Base-by-base conservation (phyloP, 257 asterid species). In the Avicennia marina region DNA sequence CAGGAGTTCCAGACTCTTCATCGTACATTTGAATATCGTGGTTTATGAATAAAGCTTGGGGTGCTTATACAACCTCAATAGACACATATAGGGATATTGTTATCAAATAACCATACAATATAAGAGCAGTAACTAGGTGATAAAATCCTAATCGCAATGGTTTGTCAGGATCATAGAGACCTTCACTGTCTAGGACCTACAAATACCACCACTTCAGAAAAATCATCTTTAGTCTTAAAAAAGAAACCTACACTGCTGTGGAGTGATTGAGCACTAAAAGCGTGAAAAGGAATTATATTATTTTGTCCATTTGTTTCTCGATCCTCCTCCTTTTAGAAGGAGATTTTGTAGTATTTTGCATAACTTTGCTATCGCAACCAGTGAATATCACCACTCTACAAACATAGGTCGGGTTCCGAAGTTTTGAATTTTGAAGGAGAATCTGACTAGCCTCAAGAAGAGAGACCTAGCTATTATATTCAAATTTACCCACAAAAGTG, bases 51-150 rank as follows among this genome's bases (percentile, higher is more conserved):
- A 77, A 64, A 18, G 98, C 96, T 71, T 90, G 98, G 52, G 87
- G 85, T 73, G 87, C 95, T 78, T 90, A 87, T 25, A 90, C 98
- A 36, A 87, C 81, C 75, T 90, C 98, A 62, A 87, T 87, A 7
- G 98, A 90, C 57, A 90, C 96, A 57, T 90, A 90, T 9, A 90
- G 96, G 55, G 98, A 90, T 65, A 90, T 90, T 8, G 98, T 96
- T 62, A 90, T 90, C 69, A 90, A 75, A 72, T 90, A 90, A 45
- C 98, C 98, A 51, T 87, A 90, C 58, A 90, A 63, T 71, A 90
- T 87, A 50, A 90, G 95, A 55, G 98, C 98, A 49, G 98, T 90
- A 66, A 90, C 67, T 24, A 90, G 79, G 72, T 90, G 98, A 75
- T 68, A 79, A 63, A 85, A 73, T 25, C 81, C 96, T 2, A 95